Evolutionary conservation across 2,329 filamentous ascomycete genomes (phyloP).

Genomic region (Venturia asperata): DNA sequence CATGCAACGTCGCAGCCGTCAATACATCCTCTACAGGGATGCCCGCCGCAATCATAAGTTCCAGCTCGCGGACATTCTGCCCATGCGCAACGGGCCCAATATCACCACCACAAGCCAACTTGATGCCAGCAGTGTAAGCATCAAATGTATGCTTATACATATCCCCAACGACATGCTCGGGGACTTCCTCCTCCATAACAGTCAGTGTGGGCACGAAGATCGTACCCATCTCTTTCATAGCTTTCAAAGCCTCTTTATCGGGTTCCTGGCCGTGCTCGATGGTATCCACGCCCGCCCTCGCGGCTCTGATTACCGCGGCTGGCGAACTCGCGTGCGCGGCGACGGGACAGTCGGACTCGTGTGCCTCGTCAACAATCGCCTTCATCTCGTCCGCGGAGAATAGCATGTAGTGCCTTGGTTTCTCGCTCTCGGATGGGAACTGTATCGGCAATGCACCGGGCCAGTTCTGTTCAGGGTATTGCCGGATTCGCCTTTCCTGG

Average conservation of each 20-base stretch:
- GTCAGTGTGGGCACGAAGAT: not conserved
- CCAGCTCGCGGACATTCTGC: too few relatives aligned
- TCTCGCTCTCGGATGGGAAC: slow-evolving; percentile 19
- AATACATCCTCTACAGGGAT: too few relatives aligned
- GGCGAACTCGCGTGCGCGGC: slow-evolving; percentile 28
- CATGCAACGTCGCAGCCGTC: not conserved
- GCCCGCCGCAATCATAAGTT: too few relatives aligned
- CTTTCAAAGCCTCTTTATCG: slow-evolving; percentile 32
- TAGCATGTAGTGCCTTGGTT: not conserved
- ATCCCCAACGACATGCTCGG: slow-evolving; percentile 20
- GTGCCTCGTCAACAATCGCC: slow-evolving; percentile 28
- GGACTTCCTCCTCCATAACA: not conserved
- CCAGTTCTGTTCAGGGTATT: slow-evolving; percentile 25
- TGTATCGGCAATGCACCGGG: slow-evolving; percentile 23
- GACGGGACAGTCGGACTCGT: slow-evolving; percentile 25
- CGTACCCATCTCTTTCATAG: not conserved
- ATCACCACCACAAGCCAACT: too few relatives aligned
- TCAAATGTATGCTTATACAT: too few relatives aligned
- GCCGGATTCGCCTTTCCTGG: slow-evolving; percentile 26
- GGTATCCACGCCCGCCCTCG: slow-evolving; percentile 27
- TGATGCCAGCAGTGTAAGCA: too few relatives aligned
- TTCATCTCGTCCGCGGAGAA: slow-evolving; percentile 12
- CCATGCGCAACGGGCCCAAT: too few relatives aligned
- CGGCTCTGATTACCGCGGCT: slow-evolving; percentile 29
- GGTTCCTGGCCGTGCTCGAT: slow-evolving; percentile 27